Evolutionary conservation across 2,329 filamentous ascomycete species (phyloP), one percentile per base, ranked within the genome.

Genomic region (Monosporascus sp.): DNA sequence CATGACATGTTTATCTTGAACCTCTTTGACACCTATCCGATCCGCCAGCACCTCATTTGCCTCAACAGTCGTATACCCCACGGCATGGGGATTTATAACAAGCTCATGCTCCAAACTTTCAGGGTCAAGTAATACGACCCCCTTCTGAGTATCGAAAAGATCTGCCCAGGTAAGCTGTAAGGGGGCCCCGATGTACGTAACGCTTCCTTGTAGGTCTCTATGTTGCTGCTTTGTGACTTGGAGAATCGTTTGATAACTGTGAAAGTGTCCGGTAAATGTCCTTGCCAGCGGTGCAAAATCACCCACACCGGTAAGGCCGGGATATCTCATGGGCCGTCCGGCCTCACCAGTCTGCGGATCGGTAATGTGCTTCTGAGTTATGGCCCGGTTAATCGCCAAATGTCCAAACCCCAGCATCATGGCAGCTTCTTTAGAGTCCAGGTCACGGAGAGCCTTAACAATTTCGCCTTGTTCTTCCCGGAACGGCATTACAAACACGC

Each of bases 241-340:
- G 31, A 62, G 19, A 19, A 69, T 68, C 14, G 61, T 64, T 52
- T 69, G 67, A 46, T 66, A 64, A 37, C 60, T 65, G 55, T 69
- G 66, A 41, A 69, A 69, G 48, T 69, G 67, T 1, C 67, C 67
- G 2, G 66, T 69, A 41, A 68, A 69, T 8, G 66, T 69, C 49
- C 66, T 64, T 8, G 66, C 66, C 17, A 69, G 56, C 31, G 58
- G 24, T 19, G 59, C 56, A 51, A 69, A 69, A 41, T 55, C 48
- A 34, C 55, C 54, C 1, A 63, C 62, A 16, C 66, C 60, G 16
- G 62, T 67, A 11, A 67, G 49, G 17, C 67, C 67, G 5, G 47
- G 56, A 52, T 69, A 66, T 11, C 56, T 60, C 22, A 61, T 14
- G 22, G 66, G 52, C 2, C 46, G 24, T 2, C 50, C 57, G 5